Base-by-base conservation (phyloP, 352 stramenopile genomes). In the Phytophthora palmivora region DNA sequence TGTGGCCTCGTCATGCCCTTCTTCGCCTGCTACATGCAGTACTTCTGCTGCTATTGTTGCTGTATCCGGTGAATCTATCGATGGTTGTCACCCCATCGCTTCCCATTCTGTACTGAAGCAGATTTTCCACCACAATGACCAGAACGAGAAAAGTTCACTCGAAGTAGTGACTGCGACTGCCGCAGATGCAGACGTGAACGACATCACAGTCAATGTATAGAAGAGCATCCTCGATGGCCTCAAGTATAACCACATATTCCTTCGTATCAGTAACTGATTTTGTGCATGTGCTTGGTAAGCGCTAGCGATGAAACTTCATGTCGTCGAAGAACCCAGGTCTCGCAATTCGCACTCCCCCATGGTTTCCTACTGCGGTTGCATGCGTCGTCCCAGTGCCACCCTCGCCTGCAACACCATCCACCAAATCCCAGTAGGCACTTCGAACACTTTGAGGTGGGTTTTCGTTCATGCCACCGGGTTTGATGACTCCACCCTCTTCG, bases 271-370 rank as follows among this genome's bases (percentile, higher is more conserved):
- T 28, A 59, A 45, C 3, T 3, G 18, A 28, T 9, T 30, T 45
- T 7, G 18, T 45, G 39, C 39, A n/a, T n/a, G n/a, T n/a, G n/a
- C n/a, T n/a, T n/a, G n/a, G n/a, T n/a, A 18, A 15, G 10, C 37
- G n/a, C 47, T 70, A 88, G 7, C 61, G 67, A 64, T 86, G 63
- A 46, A 84, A 76, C 45, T 89, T 87, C 82, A 94, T 94, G 42
- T 94, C 81, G 24, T 84, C 75, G 63, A 89, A 92, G 50, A 91
- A 94, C 0, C 84, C 82, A 16, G 63, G 63, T 7, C 72, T 71
- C 6, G 82, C 84, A 16, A 92, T 68, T 2, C 84, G 80, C 8
- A 91, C 76, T 22, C 75, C 82, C 8, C 84, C 84, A 46, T 94
- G 73, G 49, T 89, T 91, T 11, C 84, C 84, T 6, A 52, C 53